phyloP scores from a whole-genome alignment of 2,329 filamentous ascomycete species.

The Talaromyces sp. region DNA sequence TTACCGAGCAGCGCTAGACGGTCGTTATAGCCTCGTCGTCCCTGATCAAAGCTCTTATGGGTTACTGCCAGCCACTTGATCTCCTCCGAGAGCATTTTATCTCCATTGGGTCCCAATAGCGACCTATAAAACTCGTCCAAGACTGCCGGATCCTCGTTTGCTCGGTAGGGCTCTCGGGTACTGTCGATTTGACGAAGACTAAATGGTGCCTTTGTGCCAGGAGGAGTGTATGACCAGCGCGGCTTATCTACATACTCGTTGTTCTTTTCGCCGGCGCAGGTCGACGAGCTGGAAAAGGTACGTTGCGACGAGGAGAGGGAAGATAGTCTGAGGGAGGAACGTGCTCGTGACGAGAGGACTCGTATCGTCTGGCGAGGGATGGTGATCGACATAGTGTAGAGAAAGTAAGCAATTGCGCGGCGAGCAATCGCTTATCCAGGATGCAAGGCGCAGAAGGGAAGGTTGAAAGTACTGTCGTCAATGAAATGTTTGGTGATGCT shows the following conservation, averaged over 20 bases:
- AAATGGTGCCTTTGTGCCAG: constrained; percentile 66
- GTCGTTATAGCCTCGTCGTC: constrained; percentile 90
- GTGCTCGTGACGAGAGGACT: constrained; percentile 32
- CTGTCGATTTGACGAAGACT: constrained; percentile 33
- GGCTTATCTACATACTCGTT: constrained; percentile 45
- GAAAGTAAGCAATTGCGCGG: not conserved
- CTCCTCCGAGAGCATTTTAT: constrained; percentile 77
- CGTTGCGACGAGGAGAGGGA: constrained; percentile 23
- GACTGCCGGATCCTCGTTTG: constrained; percentile 71
- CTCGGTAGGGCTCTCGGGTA: constrained; percentile 49
- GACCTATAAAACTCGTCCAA: constrained; percentile 75
- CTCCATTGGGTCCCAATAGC: constrained; percentile 70
- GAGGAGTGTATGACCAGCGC: constrained; percentile 69
- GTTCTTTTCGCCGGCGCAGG: constrained; percentile 25
- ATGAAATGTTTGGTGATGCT: not conserved
- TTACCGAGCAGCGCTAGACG: constrained; percentile 83
- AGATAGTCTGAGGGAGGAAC: constrained; percentile 18
- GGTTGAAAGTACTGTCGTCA: not conserved
- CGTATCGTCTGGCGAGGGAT: constrained; percentile 42
- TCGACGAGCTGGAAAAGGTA: constrained; percentile 28
- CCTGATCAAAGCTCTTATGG: constrained; percentile 98
- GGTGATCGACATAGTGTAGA: constrained; percentile 47
- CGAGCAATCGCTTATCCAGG: not conserved
- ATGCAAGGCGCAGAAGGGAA: not conserved
- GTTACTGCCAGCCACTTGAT: constrained; percentile 96